Evolutionary conservation across 2,329 filamentous ascomycete species (phyloP).

Genomic region (Penicillium sumatraense): DNA sequence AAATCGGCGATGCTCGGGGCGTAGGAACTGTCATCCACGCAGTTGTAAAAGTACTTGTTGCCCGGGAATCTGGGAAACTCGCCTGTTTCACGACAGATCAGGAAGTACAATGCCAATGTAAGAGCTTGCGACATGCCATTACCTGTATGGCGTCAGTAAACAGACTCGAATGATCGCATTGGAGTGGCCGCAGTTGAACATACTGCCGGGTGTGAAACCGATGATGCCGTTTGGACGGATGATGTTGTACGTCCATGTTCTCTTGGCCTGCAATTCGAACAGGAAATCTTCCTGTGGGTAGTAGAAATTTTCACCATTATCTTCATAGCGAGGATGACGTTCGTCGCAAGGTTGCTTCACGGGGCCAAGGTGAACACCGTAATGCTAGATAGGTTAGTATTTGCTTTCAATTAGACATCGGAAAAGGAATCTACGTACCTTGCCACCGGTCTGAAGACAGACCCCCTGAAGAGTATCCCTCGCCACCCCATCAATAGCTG

Average conservation of each 20-base stretch:
- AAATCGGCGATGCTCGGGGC: slow-evolving; percentile 33
- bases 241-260: slow-evolving; percentile 32
- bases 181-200: no score
- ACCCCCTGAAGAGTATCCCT: no score
- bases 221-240: slow-evolving; percentile 36
- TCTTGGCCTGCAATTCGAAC: slow-evolving; percentile 14
- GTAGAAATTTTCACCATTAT: slow-evolving; percentile 27
- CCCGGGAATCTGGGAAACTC: slow-evolving; percentile 28
- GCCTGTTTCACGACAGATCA: slow-evolving; percentile 31
- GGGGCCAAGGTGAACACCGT: slow-evolving; percentile 34
- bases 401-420: no score
- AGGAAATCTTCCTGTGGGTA: slow-evolving; percentile 30
- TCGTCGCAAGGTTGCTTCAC: slow-evolving; percentile 29
- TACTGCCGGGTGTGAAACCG: slow-evolving; percentile 33
- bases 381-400: slow-evolving; percentile 23
- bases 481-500: slow-evolving; percentile 26
- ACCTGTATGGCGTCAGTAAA: neutral
- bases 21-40: slow-evolving; percentile 34
- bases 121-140: slow-evolving; percentile 37
- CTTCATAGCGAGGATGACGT: slow-evolving; percentile 22
- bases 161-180: neutral
- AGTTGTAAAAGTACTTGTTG: slow-evolving; percentile 34
- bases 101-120: slow-evolving; percentile 33
- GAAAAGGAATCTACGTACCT: no score
- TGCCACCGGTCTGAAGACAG: slow-evolving; percentile 37